Conservation (phyloP, 2,329 filamentous ascomycete genomes). For the Rutstroemia sp. region DNA sequence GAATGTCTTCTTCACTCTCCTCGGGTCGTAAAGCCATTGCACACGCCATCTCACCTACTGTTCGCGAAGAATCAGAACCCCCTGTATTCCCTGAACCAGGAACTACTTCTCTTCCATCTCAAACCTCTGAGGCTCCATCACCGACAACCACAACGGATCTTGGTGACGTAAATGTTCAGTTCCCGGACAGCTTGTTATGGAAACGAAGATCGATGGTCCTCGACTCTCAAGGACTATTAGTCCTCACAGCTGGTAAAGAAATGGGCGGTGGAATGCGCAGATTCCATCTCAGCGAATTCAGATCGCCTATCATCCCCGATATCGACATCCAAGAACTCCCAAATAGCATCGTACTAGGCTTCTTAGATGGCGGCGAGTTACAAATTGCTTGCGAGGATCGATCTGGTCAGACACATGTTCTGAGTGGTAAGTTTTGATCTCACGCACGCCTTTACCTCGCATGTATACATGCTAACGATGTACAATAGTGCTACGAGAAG, state of each 20-base stretch:
- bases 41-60: constrained; percentile 28
- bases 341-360: constrained; percentile 65
- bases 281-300: constrained; percentile 83
- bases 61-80: constrained; percentile 32
- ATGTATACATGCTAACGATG: background rate
- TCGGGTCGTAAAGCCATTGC: constrained; percentile 34
- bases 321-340: constrained; percentile 89
- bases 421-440: constrained; percentile 32
- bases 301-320: constrained; percentile 72
- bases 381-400: constrained; percentile 59
- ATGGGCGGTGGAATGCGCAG: constrained; percentile 58
- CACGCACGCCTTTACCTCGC: background rate
- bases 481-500: background rate
- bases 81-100: background rate
- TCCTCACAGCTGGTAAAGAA: constrained; percentile 50
- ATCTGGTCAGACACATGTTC: constrained; percentile 45
- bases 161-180: constrained; percentile 92
- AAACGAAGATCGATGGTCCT: constrained; percentile 86
- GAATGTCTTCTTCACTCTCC: constrained; percentile 53
- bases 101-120: constrained; percentile 15
- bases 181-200: constrained; percentile 93
- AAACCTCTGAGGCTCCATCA: constrained; percentile 30
- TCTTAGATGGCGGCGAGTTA: constrained; percentile 54
- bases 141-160: constrained; percentile 18
- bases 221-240: constrained; percentile 74